Percentiles rank a stretch among this genome's conserved stretches.
phyloP scores from a whole-genome alignment of 352 stramenopile genomes.

The Globisporangium yorkense region DNA sequence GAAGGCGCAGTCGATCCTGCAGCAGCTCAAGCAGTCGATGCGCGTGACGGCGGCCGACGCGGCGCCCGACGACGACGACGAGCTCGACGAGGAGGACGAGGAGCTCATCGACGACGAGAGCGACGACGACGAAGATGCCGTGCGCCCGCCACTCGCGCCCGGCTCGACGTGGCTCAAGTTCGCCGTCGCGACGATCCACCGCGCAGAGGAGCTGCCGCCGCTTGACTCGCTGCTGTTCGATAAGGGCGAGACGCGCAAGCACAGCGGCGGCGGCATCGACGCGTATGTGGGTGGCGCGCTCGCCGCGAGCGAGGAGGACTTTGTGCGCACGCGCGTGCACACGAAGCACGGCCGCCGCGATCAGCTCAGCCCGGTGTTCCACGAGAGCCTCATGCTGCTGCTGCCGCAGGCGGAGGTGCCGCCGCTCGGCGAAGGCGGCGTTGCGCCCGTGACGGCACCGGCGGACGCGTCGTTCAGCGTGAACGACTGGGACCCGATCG shows the following conservation, averaged over 20 bases:
- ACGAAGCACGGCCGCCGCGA: conserved; percentile 55
- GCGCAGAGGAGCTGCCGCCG: conserved; percentile 51
- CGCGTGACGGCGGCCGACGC: conserved; percentile 27
- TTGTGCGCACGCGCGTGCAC: conserved; percentile 58
- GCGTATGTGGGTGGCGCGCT: conserved; percentile 55
- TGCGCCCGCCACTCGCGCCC: conserved; percentile 26
- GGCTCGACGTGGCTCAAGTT: conserved; percentile 46
- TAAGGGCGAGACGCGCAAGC: conserved; percentile 33
- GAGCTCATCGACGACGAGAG: conserved; percentile 36
- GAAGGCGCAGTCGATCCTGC: conserved; percentile 34
- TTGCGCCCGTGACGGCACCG: not conserved
- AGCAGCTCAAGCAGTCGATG: conserved; percentile 50
- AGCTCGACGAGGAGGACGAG: conserved; percentile 33
- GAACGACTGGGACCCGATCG: conserved; percentile 69
- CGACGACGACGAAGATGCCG: conserved; percentile 23
- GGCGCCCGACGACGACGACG: conserved; percentile 33
- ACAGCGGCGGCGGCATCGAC: conserved; percentile 51
- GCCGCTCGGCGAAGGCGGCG: conserved; percentile 1
- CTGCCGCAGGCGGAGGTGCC: conserved; percentile 17
- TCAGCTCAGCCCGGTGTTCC: conserved; percentile 52
- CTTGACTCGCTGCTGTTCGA: conserved; percentile 59
- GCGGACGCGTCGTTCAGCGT: conserved; percentile 36
- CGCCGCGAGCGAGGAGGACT: conserved; percentile 20
- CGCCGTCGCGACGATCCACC: conserved; percentile 50
- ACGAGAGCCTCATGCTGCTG: conserved; percentile 60